Evolutionary conservation across 1,284 basidiomycete genomes (phyloP), one percentile per base, ranked within the genome.

Genomic region (Tilletiopsis washingtonensis): DNA sequence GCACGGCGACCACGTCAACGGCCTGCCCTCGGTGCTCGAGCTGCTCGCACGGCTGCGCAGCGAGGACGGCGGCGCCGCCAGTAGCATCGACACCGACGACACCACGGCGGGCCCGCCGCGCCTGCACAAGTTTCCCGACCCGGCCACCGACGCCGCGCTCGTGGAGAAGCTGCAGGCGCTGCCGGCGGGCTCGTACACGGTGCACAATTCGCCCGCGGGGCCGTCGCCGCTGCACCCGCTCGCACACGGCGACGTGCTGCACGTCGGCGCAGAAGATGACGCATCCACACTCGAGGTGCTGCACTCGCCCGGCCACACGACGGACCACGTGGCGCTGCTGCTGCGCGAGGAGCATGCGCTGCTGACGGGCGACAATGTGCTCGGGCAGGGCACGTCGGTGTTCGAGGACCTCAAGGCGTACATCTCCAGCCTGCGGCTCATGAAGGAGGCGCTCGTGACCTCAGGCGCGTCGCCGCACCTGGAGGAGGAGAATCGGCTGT

Each of bases 291-390:
- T 74, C 14, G 78, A 78, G 23, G 81, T 93, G 15, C 62, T 96
- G 0, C 84, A 88, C 67, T 85, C 89, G 0, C 93, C 91, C 0
- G 93, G 91, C 0, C 93, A 97, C 69, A 96, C 91, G 0, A 69
- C 77, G 32, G 91, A 97, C 73, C 91, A 88, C 5, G 81, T 93
- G 61, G 84, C 79, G 45, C 47, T 73, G 5, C 34, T 69, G n/a
- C 47, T 69, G 15, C 40, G 51, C 27, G 58, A 68, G 41, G 38
- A 77, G 83, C 81, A 1, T 77, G 91, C 21, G 86, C 54, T 73
- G 23, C 51, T 93, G 75, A 91, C 89, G 0, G 88, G 86, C 1
- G 93, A 97, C 74, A 88, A 85, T 5, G 83, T 97, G 4, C 81
- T 97, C 20, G 91, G 93, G 0, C 82, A 90, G 58, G 90, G 91